Base-by-base conservation (phyloP, 192 early-diverging fungal species). In the Dissophora ornata region DNA sequence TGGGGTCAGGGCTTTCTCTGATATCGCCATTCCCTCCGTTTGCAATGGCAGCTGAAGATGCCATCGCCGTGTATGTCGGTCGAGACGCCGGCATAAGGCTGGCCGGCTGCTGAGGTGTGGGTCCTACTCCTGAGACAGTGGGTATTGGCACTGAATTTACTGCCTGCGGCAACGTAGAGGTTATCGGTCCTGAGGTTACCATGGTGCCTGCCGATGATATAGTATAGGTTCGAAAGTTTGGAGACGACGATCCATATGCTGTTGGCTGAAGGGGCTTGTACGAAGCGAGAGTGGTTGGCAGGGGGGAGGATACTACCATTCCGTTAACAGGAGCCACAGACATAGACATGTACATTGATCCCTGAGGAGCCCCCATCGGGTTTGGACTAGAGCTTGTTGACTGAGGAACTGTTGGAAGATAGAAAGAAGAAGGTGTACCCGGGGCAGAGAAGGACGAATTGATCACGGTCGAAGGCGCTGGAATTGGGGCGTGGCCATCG, bases 201-300 rank as follows among this genome's bases (percentile, higher is more conserved):
- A 5, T 30, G 15, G 9, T 26, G 3, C 1, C 40, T 49, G 26
- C 36, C 4, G 60, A 25, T 8, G 65, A 25, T 21, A 34, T 52
- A 26, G 52, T n/a, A 22, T 12, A 60, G 10, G 67, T 9, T 36
- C 16, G 38, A 25, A 53, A 24, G 5, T 36, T 24, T 26, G 56
- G 25, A 21, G 50, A 41, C 1, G 48, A 33, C 12, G 63, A 28
- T 16, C 57, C 44, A 54, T 66, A 66, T 16, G 41, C 19, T 1
- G 71, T 75, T 10, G 71, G 71, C 25, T 66, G 57, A 29, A 75
- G 45, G 21, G 71, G 63, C 24, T 44, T 49, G 44, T 66, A 75
- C 0, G 68, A 70, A 8, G 68, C 38, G 32, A 70, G 68, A 10
- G 68, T 52, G 2, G 58, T 54, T 4, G 68, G 29, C 22, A 50